phyloP scores from a whole-genome alignment of 768 basidiomycete species.

The Tulasnella sp. region DNA sequence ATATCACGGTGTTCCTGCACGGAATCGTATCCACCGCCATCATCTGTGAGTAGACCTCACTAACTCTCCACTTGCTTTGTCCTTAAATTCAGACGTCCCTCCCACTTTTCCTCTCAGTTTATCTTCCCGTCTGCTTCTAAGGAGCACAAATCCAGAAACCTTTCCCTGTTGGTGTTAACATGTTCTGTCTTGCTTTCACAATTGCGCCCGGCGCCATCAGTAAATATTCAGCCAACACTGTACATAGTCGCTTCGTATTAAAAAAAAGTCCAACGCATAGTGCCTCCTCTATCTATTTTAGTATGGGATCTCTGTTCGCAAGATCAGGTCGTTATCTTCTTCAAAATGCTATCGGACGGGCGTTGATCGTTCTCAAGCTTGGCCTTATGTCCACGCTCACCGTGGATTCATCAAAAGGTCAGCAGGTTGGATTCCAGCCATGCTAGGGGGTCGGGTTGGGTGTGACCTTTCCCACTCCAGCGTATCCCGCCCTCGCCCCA shows the following conservation, averaged over 20 bases:
- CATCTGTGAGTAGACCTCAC: slow-evolving; percentile 20
- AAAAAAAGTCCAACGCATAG: neutral
- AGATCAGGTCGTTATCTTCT: neutral
- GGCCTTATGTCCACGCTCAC: neutral
- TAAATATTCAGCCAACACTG: neutral
- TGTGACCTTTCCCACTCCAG: no score
- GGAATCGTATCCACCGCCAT: slow-evolving; percentile 17
- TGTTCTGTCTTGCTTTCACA: slow-evolving; percentile 16
- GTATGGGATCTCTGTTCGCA: neutral
- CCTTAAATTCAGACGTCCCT: neutral
- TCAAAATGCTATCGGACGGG: neutral
- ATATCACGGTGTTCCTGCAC: slow-evolving; percentile 21
- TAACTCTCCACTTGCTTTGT: no score
- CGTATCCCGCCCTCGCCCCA: slow-evolving; percentile 26
- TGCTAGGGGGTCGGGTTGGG: no score
- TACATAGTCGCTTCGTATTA: neutral
- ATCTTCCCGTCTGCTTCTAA: slow-evolving; percentile 23
- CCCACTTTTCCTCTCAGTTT: neutral
- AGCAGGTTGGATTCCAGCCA: neutral
- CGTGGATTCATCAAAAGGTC: neutral
- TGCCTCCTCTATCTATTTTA: neutral
- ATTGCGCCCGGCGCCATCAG: slow-evolving; percentile 19
- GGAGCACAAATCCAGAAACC: slow-evolving; percentile 16
- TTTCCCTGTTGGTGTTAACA: slow-evolving; percentile 2
- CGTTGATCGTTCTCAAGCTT: neutral